Conservation (phyloP, 805 yeast genomes). For the Lipomyces sp. region DNA sequence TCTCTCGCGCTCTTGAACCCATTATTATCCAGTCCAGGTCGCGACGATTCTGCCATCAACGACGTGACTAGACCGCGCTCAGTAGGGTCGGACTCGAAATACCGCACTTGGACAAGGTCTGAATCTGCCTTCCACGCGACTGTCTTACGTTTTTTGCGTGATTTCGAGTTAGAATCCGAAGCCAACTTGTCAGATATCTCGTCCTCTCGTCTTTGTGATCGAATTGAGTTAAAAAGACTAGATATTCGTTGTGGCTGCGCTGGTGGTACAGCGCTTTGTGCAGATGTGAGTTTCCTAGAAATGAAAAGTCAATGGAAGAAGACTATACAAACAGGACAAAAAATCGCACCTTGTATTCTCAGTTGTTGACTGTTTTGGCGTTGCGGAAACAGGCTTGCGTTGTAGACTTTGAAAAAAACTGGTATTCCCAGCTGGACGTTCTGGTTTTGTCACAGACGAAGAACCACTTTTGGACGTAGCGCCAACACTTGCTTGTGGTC, state of each 20-base stretch:
- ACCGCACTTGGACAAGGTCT: constrained; percentile 35
- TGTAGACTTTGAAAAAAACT: constrained; percentile 26
- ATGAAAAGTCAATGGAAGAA: too few relatives aligned
- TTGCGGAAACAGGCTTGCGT: constrained; percentile 2
- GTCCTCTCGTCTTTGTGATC: constrained; percentile 3
- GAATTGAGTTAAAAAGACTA: background rate
- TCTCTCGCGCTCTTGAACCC: constrained; percentile 28
- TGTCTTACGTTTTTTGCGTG: constrained; percentile 30
- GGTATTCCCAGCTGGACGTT: constrained; percentile 8
- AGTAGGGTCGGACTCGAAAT: constrained; percentile 33
- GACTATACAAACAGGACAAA: background rate
- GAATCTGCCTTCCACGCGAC: constrained; percentile 37
- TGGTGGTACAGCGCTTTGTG: constrained; percentile 8
- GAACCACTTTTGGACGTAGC: background rate
- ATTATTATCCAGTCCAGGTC: too few relatives aligned
- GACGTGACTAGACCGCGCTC: constrained; percentile 15
- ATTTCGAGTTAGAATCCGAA: constrained; percentile 7
- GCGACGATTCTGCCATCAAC: background rate
- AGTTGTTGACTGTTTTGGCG: background rate
- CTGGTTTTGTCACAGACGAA: background rate
- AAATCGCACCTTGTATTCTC: background rate
- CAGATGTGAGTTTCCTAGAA: constrained; percentile 6
- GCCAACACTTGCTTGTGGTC: background rate
- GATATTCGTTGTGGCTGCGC: constrained; percentile 9
- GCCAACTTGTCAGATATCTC: constrained; percentile 3